Evolutionary conservation across 495 filamentous ascomycete species (phyloP), one percentile per base, ranked within the genome.

Genomic region (Haplographium delicatum): DNA sequence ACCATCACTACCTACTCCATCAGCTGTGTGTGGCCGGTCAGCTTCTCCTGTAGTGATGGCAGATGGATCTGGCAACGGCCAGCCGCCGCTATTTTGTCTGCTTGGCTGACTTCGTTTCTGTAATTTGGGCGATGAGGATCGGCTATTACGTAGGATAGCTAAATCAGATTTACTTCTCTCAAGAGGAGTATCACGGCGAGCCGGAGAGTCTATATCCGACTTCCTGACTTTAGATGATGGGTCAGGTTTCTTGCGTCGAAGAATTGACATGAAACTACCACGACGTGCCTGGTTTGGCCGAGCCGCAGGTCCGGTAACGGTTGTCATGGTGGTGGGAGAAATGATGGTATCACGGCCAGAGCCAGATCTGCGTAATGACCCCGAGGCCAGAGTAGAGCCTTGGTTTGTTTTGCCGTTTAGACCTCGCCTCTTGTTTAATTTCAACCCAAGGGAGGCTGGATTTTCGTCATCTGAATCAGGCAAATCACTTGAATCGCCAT

Each of bases 401-500:
- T 58, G 51, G 27, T 9, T 28, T 4, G 39, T 18, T 0, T 42
- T 42, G 25, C 7, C 35, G 13, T 50, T 44, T 26, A 57, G 54
- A 19, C 48, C 47, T 15, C 38, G 33, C 4, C 24, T 31, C 41
- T 59, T 52, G 15, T 9, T 24, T 6, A 57, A 13, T 41, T 53
- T 58, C 3, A 46, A 8, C 5, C 39, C 47, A 8, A 45, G 20
- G 16, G 50, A 35, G 22, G 47, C n/a, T 19, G 50, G 44, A 49
- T 47, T 53, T 44, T 47, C 47, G 43, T 54, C 59, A 53, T 67
- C 66, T 44, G 78, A 82, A 55, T 85, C 81, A 31, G 83, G 76
- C n/a, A 88, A 70, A 45, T 87, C 82, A 19, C 81, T 83, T 4
- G 83, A 86, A 46, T 86, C 82, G 44, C 71, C 69, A 28, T 80